Percentiles rank a stretch among this genome's conserved stretches.
Conservation (phyloP, 169 alveolate species). For the Babesia ovata region DNA sequence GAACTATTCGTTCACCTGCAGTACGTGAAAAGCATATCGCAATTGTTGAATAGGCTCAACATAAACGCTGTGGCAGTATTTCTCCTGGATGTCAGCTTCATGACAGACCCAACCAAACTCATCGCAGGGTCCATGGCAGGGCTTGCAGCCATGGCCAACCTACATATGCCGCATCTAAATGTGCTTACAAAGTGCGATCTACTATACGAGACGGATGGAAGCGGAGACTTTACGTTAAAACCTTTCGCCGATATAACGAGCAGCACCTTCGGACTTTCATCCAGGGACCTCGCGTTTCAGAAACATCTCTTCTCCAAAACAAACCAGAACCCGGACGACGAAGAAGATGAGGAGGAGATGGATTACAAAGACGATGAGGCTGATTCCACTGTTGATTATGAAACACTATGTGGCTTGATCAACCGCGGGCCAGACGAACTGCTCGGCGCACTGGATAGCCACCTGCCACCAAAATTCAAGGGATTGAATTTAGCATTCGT, state of each 20-base stretch:
- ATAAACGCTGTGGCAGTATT: constrained; percentile 91
- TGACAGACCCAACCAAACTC: constrained; percentile 91
- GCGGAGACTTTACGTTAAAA: constrained; percentile 42
- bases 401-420: constrained; percentile 35
- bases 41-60: constrained; percentile 84
- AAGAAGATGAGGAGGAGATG: constrained; percentile 15
- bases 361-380: constrained; percentile 14
- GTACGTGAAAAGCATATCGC: constrained; percentile 87
- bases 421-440: constrained; percentile 66
- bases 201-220: constrained; percentile 66
- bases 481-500: constrained; percentile 78
- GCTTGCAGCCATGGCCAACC: constrained; percentile 93
- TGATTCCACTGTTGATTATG: constrained; percentile 26
- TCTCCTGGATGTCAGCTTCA: constrained; percentile 92
- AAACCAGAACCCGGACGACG: background rate
- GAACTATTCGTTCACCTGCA: constrained; percentile 95
- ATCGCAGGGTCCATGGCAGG: constrained; percentile 93
- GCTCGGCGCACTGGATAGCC: constrained; percentile 45
- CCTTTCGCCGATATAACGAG: constrained; percentile 66
- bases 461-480: constrained; percentile 72
- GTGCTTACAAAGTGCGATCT: constrained; percentile 95
- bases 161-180: constrained; percentile 93
- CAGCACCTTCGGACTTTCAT: constrained; percentile 68
- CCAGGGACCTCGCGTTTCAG: constrained; percentile 57
- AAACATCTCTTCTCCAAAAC: constrained; percentile 11